phyloP scores from a whole-genome alignment of 177 flowering plant genomes.

The Telopea speciosissima region DNA sequence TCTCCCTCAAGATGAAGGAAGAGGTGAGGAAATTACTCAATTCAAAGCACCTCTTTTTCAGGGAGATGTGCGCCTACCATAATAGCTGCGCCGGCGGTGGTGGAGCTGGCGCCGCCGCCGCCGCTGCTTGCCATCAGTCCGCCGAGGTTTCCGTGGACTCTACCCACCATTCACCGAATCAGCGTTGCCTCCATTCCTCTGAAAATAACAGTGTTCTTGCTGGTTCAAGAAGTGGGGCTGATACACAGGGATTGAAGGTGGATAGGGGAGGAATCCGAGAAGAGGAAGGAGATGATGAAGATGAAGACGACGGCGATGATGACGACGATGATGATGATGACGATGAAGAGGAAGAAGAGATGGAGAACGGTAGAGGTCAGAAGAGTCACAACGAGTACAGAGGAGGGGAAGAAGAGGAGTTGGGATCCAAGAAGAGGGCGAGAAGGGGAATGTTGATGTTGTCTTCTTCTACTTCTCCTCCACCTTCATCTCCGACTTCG shows the following conservation, averaged over 20 bases:
- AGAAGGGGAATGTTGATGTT: constrained; percentile 4
- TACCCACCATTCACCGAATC: constrained; percentile 15
- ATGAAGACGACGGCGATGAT: constrained; percentile 16
- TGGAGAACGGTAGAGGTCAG: neutral
- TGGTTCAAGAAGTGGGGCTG: constrained; percentile 19
- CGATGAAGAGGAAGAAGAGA: neutral
- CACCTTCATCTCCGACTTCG: neutral
- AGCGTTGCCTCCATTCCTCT: constrained; percentile 33
- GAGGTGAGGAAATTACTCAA: constrained; percentile 54
- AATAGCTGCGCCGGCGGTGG: constrained; percentile 40
- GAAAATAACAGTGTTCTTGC: constrained; percentile 10
- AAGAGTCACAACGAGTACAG: constrained; percentile 9
- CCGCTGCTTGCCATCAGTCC: constrained; percentile 17
- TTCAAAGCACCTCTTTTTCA: constrained; percentile 64
- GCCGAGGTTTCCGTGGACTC: constrained; percentile 18
- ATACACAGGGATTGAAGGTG: constrained; percentile 19
- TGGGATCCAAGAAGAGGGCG: constrained; percentile 17
- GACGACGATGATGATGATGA: constrained; percentile 9
- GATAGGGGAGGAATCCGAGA: constrained; percentile 21
- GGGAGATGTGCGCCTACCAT: constrained; percentile 80
- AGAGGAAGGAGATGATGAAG: constrained; percentile 19
- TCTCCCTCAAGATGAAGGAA: constrained; percentile 49
- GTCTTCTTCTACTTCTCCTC: neutral
- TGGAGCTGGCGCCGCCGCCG: neutral
- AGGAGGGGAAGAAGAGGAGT: constrained; percentile 21